Base-by-base conservation (phyloP, 768 basidiomycete species). In the Termitomyces sp. region DNA sequence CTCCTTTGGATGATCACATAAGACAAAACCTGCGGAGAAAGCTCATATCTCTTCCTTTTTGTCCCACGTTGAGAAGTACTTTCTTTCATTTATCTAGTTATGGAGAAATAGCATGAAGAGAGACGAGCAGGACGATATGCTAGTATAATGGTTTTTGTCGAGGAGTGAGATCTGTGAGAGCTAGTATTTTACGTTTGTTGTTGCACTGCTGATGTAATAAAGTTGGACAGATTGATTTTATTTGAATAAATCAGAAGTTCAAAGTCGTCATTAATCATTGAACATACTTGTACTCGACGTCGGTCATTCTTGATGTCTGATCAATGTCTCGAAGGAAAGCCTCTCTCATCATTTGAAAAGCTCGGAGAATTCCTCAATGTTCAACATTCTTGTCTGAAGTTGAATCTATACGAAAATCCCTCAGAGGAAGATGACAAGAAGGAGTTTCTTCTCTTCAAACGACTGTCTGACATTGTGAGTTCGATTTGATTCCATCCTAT, bases 301-400 rank as follows among this genome's bases (percentile, higher is more conserved):
- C 10, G 36, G 38, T 15, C 20, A 12, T 15, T 34, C 43, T 42
- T 48, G 40, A 67, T 69, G 68, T 75, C 73, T 50, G 77, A 81
- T 58, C 75, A 81, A 32, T 55, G 70, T 15, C 67, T 69, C 17
- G 85, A 87, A 57, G 73, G 70, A 37, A 83, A 73, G 57, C 56
- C 79, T 10, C 83, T 83, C 65, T 79, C 80, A 11, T 78, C 81
- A 11, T 91, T 89, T 67, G 88, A 87, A 61, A 83, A 81, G 60
- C 73, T 82, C 50, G 81, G 79, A 51, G 86, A 92, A 63, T 86
- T 92, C 65, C 57, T 79, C 10, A 74, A 78, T 40, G 64, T 79
- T 14, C 86, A 93, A 63, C 69, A 75, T 25, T 63, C 69, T 3
- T 75, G 93, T 7, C 77, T 91, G 3, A 69, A 73, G 4, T 65